phyloP scores from a whole-genome alignment of 331 rosid genomes.

The Ulmus americana region DNA sequence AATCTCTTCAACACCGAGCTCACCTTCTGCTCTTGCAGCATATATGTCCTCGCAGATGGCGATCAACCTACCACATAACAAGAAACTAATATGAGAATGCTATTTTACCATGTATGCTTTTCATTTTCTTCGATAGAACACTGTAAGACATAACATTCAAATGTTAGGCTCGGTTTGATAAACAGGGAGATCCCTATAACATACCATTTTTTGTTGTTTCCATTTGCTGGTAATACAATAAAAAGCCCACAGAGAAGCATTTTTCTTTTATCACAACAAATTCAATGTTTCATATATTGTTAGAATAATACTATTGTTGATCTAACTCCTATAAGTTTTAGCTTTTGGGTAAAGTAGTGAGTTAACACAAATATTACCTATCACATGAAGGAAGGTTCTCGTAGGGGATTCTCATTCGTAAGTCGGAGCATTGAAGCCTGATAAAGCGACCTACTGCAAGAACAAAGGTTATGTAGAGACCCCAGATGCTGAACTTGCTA shows the following conservation, averaged over 20 bases:
- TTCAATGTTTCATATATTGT: background rate
- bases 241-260: background rate
- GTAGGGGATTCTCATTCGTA: slow-evolving; percentile 91
- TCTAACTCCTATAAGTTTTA: background rate
- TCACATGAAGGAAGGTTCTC: slow-evolving; percentile 98
- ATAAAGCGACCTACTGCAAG: slow-evolving; percentile 97
- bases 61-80: slow-evolving; percentile 52
- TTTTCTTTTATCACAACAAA: background rate
- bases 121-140: background rate
- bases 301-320: background rate
- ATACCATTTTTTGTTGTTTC: background rate
- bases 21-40: slow-evolving; percentile 99
- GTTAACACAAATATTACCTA: slow-evolving; percentile 43
- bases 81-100: background rate
- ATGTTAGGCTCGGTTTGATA: background rate
- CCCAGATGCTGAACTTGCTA: slow-evolving; percentile 99
- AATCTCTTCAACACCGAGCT: slow-evolving; percentile 92
- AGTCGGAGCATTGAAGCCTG: slow-evolving; percentile 93
- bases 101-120: background rate
- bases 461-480: slow-evolving; percentile 97
- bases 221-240: background rate
- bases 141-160: background rate
- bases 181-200: background rate
- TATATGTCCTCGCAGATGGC: slow-evolving; percentile 95
- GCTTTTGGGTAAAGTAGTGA: background rate